Evolutionary conservation across 352 stramenopile species (phyloP).

Genomic region (Elongisporangium anandrum): DNA sequence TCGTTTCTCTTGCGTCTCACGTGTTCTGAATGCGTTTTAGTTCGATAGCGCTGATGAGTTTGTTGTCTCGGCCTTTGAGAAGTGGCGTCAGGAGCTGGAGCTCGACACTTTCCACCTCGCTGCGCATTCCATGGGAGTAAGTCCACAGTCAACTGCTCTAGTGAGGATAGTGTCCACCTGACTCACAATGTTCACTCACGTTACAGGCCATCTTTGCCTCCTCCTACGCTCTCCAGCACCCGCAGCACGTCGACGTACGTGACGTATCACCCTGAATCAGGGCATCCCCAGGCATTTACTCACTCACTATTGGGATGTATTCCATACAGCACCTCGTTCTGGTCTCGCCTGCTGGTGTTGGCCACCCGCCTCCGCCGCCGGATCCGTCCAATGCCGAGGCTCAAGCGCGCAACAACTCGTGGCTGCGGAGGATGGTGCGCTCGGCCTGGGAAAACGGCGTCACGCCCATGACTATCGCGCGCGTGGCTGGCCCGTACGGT

Average conservation of each 20-base stretch:
- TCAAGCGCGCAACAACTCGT: slow-evolving; percentile 35
- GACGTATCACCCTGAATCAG: neutral
- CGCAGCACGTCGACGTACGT: slow-evolving; percentile 57
- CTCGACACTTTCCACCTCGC: slow-evolving; percentile 71
- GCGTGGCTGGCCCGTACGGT: slow-evolving; percentile 72
- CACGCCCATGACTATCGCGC: slow-evolving; percentile 74
- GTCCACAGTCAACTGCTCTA: neutral
- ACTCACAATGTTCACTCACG: neutral
- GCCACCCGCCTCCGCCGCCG: slow-evolving; percentile 41
- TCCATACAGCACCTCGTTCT: slow-evolving; percentile 62
- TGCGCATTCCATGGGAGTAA: slow-evolving; percentile 78
- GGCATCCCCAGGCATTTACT: neutral
- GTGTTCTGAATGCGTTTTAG: slow-evolving; percentile 24
- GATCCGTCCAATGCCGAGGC: slow-evolving; percentile 32
- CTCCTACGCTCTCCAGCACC: slow-evolving; percentile 60
- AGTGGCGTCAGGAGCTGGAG: slow-evolving; percentile 70
- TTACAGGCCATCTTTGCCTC: slow-evolving; percentile 77
- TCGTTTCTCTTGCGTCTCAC: neutral
- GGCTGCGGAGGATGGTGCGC: slow-evolving; percentile 42
- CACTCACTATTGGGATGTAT: neutral
- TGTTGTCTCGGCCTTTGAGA: slow-evolving; percentile 62
- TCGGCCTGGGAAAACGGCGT: slow-evolving; percentile 61
- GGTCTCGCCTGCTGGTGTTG: slow-evolving; percentile 65
- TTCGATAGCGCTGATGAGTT: slow-evolving; percentile 79
- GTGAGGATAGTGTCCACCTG: neutral